These are phyloP conservation scores for Erucastrum elatum DNA, from an alignment of 345 rosid genomes.

Conservation along the genomic window DNA sequence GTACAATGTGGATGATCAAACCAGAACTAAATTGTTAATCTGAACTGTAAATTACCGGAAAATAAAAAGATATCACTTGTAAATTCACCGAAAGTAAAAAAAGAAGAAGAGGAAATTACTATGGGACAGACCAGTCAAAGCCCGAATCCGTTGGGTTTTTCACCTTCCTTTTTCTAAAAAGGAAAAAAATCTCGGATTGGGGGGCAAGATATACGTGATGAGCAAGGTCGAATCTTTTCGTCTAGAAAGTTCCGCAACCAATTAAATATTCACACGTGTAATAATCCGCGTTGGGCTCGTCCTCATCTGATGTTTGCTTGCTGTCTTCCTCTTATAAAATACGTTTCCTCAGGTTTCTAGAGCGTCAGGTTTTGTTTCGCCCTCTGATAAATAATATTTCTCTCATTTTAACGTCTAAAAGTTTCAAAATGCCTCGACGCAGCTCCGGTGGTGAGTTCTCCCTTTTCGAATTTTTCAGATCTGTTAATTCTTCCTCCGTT, in stretches of 20 bases:
- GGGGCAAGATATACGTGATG: constrained; percentile 22
- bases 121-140: constrained; percentile 17
- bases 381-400: background rate
- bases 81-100: background rate
- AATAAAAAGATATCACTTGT: background rate
- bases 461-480: background rate
- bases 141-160: background rate
- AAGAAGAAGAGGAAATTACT: background rate
- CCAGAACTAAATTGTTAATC: background rate
- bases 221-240: constrained; percentile 1
- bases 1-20: background rate
- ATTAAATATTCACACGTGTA: background rate
- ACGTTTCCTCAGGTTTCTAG: background rate
- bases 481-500: background rate
- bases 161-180: background rate
- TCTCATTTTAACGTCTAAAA: background rate
- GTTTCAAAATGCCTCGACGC: constrained; percentile 29
- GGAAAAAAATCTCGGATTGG: background rate
- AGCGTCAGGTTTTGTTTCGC: background rate
- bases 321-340: background rate
- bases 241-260: constrained; percentile 19
- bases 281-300: background rate
- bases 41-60: background rate
- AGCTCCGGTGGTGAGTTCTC: constrained; percentile 26
- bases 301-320: background rate